Base-by-base conservation (phyloP, 345 rosid species). In the Draba incana region DNA sequence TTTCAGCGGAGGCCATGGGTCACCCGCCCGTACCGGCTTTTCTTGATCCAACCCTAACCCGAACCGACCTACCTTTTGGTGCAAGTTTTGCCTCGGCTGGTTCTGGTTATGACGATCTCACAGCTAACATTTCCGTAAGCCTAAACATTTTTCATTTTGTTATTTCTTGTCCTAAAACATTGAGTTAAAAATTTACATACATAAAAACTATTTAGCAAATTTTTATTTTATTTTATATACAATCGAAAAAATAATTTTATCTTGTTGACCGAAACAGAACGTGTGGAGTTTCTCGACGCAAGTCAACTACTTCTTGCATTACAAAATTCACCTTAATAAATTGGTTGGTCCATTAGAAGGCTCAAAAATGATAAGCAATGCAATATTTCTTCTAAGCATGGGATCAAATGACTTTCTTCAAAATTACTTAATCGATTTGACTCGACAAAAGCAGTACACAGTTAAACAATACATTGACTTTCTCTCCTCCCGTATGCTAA, bases 71-170 rank as follows among this genome's bases (percentile, higher is more conserved):
- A 48, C 50, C 78, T 56, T 84, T 79, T 50, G 97, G 97, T 13
- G 95, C 86, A 60, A 92, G 98, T 70, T 89, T 92, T 70, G 97
- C 95, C 46, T 92, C 98, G 9, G 93, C 98, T 15, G 98, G 81
- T 78, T 88, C 98, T 15, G 98, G 98, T 27, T 92, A 89, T 28
- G 96, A 92, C 39, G 92, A 86, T 47, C 80, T 87, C 51, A 92
- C 98, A 10, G 96, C 98, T 42, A 89, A 92, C 60, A 58, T 89
- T 41, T 86, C 91, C 0, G 98, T 92, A 78, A 81, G 85, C 28
- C 55, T 65, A 27, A 8, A 55, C 38, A 28, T 12, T 43, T 31
- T 42, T 20, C 1, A 20, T 20, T 20, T 20, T 20, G 20, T 20
- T 20, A 1, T 20, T n/a, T 30, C 33, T 30, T 30, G 5, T 30